Evolutionary conservation across 2,329 filamentous ascomycete genomes (phyloP).

Genomic region (Mycosphaerelloides madeirae): DNA sequence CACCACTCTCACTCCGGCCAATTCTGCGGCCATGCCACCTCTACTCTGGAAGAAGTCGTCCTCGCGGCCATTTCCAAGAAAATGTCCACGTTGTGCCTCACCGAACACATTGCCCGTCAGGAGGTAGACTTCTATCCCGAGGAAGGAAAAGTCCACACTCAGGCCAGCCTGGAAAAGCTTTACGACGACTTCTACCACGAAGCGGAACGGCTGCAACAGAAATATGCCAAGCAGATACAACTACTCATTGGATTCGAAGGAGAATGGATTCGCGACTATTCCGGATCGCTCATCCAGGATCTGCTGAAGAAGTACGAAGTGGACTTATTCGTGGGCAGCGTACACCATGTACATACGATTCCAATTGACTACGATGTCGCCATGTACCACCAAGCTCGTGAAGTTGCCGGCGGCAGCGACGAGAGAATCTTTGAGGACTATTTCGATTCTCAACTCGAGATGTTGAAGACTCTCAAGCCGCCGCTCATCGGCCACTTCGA

Average conservation of each 20-base stretch:
- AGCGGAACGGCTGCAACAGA: constrained; percentile 64
- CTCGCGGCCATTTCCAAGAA: constrained; percentile 70
- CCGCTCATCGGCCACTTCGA: constrained; percentile 91
- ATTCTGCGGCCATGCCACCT: constrained; percentile 88
- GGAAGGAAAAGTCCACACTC: constrained; percentile 50
- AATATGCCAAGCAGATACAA: constrained; percentile 66
- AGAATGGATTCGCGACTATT: constrained; percentile 78
- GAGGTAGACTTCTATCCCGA: constrained; percentile 83
- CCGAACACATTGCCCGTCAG: constrained; percentile 90
- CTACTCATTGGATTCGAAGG: constrained; percentile 87
- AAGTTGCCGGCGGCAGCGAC: constrained; percentile 57
- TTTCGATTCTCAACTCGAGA: constrained; percentile 79
- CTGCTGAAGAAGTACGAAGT: constrained; percentile 60
- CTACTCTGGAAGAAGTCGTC: constrained; percentile 78
- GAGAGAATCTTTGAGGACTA: constrained; percentile 74
- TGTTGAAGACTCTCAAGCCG: constrained; percentile 69
- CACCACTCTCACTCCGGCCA: constrained; percentile 98
- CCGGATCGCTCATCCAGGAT: constrained; percentile 55
- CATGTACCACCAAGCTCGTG: constrained; percentile 62
- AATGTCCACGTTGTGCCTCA: constrained; percentile 80
- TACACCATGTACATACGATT: constrained; percentile 81
- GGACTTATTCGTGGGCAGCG: constrained; percentile 88
- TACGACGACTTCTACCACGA: constrained; percentile 72
- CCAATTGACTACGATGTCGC: constrained; percentile 81
- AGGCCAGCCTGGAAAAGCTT: constrained; percentile 45